Percentiles rank a stretch among this genome's conserved stretches.
Conservation (phyloP, 2,329 filamentous ascomycete genomes). For the Camptophora hylomeconis region DNA sequence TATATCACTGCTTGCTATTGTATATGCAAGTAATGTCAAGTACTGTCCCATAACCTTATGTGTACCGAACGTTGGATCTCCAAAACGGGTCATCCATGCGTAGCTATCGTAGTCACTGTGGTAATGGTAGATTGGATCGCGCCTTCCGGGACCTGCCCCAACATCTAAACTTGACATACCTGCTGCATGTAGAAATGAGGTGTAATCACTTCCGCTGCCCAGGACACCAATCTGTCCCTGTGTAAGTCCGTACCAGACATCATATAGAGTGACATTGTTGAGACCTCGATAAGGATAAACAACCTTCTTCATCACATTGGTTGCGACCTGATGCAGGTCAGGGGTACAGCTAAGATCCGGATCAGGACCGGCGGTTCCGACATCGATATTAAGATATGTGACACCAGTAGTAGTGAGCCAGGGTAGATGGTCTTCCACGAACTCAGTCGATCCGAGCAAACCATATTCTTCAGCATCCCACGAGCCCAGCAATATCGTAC, state of each 20-base stretch:
- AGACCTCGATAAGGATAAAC: slow-evolving; percentile 44
- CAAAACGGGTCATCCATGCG: slow-evolving; percentile 69
- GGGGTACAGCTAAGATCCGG: slow-evolving; percentile 59
- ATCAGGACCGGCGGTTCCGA: slow-evolving; percentile 52
- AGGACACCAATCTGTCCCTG: slow-evolving; percentile 48
- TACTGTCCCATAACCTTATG: slow-evolving; percentile 39
- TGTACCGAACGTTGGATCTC: slow-evolving; percentile 40
- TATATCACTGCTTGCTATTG: slow-evolving; percentile 25
- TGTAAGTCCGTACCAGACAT: slow-evolving; percentile 39
- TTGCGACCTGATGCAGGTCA: slow-evolving; percentile 36
- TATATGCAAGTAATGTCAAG: slow-evolving; percentile 29
- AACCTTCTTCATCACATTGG: slow-evolving; percentile 40
- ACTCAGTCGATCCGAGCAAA: slow-evolving; percentile 75
- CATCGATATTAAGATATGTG: slow-evolving; percentile 78
- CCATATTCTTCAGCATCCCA: slow-evolving; percentile 82
- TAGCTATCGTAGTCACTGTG: slow-evolving; percentile 76
- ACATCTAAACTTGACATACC: slow-evolving; percentile 55
- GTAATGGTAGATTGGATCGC: slow-evolving; percentile 54
- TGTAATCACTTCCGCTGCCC: slow-evolving; percentile 62
- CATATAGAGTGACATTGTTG: slow-evolving; percentile 21
- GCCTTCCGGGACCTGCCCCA: slow-evolving; percentile 36
- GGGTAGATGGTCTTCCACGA: slow-evolving; percentile 79
- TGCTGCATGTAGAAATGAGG: slow-evolving; percentile 60
- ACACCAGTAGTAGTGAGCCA: slow-evolving; percentile 64
- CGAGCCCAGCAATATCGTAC: slow-evolving; percentile 83